Conservation (phyloP, 2,329 filamentous ascomycete species). For the Sporothrix luriei region DNA sequence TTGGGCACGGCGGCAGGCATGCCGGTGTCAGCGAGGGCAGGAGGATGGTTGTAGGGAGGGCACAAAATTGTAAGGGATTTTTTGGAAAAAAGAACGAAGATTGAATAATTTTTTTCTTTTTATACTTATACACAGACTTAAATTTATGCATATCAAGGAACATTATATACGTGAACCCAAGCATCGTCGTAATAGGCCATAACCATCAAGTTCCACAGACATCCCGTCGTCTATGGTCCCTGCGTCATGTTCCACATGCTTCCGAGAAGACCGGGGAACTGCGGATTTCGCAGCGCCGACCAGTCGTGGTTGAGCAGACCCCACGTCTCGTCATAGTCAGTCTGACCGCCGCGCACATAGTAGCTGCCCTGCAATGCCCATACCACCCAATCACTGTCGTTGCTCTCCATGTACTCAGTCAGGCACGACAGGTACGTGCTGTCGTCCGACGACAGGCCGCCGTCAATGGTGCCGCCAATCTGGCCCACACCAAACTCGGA, state of each 20-base stretch:
- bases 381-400: constrained; percentile 62
- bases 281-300: constrained; percentile 46
- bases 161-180: not conserved
- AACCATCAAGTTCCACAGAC: not conserved
- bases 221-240: constrained; percentile 37
- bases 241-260: constrained; percentile 47
- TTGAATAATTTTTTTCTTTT: no score
- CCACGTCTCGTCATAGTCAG: constrained; percentile 58
- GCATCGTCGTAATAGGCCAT: not conserved
- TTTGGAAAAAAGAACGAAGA: no score
- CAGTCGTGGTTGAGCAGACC: constrained; percentile 47
- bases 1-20: no score
- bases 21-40: no score
- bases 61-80: no score
- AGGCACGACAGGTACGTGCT: constrained; percentile 56
- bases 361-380: constrained; percentile 63
- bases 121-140: no score
- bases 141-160: not conserved
- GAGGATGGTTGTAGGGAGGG: no score
- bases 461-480: constrained; percentile 45
- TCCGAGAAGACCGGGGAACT: constrained; percentile 45
- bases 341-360: constrained; percentile 55
- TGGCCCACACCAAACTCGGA: constrained; percentile 62
- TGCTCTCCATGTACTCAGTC: constrained; percentile 54
- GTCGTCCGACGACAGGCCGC: constrained; percentile 51